Percentiles rank a stretch among this genome's conserved stretches.
Evolutionary conservation across 208 protist species (phyloP).

Genomic region (Trypanosoma boissoni): DNA sequence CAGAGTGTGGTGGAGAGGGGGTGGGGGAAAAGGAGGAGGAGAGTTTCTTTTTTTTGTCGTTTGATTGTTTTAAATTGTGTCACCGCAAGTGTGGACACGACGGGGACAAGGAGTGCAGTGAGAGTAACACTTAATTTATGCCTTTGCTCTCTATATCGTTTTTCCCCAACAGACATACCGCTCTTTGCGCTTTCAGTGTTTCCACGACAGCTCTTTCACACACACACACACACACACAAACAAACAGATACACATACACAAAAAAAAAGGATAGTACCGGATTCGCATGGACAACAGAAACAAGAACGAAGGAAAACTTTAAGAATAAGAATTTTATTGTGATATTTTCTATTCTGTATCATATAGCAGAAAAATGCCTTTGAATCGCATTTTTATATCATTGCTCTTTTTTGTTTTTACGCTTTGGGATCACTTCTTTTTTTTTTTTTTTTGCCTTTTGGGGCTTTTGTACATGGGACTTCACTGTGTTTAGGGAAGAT

Average conservation of each 20-base stretch:
- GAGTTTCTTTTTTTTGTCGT: no score
- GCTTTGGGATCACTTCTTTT: not conserved
- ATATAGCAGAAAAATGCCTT: not conserved
- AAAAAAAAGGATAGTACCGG: not conserved
- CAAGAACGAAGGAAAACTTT: not conserved
- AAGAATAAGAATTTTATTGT: not conserved
- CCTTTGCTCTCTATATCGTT: constrained; percentile 10
- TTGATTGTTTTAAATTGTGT: no score
- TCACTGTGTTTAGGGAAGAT: no score
- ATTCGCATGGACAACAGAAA: not conserved
- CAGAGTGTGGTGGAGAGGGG: no score
- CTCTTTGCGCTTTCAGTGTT: constrained; percentile 37
- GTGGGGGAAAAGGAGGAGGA: no score
- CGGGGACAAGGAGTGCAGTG: not conserved
- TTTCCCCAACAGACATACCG: constrained; percentile 33
- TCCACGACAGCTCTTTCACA: constrained; percentile 38
- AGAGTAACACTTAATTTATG: not conserved
- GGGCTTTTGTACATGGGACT: no score
- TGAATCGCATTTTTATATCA: constrained; percentile 6
- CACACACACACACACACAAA: no score
- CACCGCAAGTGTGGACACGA: no score
- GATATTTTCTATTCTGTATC: not conserved
- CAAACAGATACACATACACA: not conserved
- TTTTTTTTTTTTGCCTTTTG: no score
- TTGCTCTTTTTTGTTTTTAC: constrained; percentile 1